Evolutionary conservation across 306 rosid species (phyloP).

Genomic region (Rosa chinensis): DNA sequence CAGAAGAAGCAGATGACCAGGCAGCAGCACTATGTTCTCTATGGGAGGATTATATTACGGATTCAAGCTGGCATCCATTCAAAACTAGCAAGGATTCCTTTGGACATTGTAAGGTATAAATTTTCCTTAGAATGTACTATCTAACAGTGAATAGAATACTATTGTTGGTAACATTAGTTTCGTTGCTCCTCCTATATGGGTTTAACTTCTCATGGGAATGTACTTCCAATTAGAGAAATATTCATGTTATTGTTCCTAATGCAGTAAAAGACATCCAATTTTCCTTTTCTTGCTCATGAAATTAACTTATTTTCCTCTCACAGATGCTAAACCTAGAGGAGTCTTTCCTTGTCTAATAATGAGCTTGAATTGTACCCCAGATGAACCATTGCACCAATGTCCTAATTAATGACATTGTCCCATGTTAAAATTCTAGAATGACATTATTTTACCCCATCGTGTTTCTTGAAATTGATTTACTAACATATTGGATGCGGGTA

Average conservation of each 20-base stretch:
- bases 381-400: neutral
- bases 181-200: neutral
- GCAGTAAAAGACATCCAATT: too few relatives aligned
- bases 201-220: neutral
- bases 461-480: neutral
- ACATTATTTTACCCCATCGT: neutral
- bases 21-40: constrained; percentile 38
- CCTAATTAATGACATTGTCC: neutral
- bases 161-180: neutral
- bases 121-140: neutral
- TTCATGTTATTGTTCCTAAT: neutral
- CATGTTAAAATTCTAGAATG: neutral
- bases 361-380: neutral
- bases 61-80: constrained; percentile 64
- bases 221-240: neutral
- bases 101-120: constrained; percentile 32
- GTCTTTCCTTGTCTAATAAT: neutral
- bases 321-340: neutral
- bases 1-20: constrained; percentile 26
- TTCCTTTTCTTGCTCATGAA: too few relatives aligned
- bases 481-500: neutral
- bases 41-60: constrained; percentile 52
- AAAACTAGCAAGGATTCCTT: constrained; percentile 23
- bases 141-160: neutral
- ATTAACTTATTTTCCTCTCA: too few relatives aligned